Percentiles rank a stretch among this genome's conserved stretches.
Evolutionary conservation across 2,329 filamentous ascomycete genomes (phyloP).

Genomic region (Periconia digitata): DNA sequence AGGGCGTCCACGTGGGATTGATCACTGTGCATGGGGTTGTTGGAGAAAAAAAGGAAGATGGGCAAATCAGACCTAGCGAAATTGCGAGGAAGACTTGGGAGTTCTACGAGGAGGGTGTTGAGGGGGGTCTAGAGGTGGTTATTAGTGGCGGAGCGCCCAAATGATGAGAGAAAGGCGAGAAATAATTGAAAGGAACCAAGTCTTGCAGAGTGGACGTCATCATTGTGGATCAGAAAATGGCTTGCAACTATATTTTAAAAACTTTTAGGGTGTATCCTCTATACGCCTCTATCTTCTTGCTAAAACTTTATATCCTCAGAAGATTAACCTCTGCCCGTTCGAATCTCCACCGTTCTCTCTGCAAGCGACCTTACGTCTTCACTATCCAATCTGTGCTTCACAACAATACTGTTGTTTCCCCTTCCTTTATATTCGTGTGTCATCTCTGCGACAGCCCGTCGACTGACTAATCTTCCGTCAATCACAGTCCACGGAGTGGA

Average conservation of each 20-base stretch:
- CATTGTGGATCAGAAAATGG: too few species aligned
- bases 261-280: too few species aligned
- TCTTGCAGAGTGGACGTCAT: neutral
- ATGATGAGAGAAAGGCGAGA: too few species aligned
- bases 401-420: slow-evolving; percentile 9
- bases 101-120: slow-evolving; percentile 45
- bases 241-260: too few species aligned
- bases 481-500: neutral
- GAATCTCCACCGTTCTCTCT: slow-evolving; percentile 17
- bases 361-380: slow-evolving; percentile 20
- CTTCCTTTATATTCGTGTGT: slow-evolving; percentile 19
- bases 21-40: slow-evolving; percentile 52
- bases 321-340: too few species aligned
- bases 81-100: slow-evolving; percentile 51
- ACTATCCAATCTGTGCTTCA: slow-evolving; percentile 15
- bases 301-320: too few species aligned
- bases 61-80: slow-evolving; percentile 44
- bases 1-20: slow-evolving; percentile 51
- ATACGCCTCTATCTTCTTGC: too few species aligned
- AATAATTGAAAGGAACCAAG: too few species aligned
- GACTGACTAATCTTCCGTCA: slow-evolving; percentile 14
- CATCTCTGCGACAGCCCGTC: slow-evolving; percentile 16
- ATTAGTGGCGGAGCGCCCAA: slow-evolving; percentile 27
- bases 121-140: slow-evolving; percentile 42
- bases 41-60: slow-evolving; percentile 36